A percentile compares a stretch with the other conserved stretches of the same genome.
phyloP scores from a whole-genome alignment of 768 basidiomycete genomes.

The Leucogyrophana mollusca region DNA sequence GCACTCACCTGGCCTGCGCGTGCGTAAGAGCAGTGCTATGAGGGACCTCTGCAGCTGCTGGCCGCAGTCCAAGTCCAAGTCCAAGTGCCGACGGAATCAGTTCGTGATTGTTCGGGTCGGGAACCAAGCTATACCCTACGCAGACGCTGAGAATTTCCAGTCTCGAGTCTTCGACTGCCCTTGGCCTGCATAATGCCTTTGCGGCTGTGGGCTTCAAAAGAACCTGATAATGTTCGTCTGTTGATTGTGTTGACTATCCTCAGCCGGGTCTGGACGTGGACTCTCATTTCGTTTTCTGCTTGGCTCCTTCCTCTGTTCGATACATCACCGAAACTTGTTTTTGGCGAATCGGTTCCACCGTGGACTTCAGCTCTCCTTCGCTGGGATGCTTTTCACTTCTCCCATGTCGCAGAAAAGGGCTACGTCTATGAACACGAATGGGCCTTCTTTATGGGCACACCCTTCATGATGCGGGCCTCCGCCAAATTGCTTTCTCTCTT shows the following conservation, averaged over 20 bases:
- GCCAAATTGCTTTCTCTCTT: conserved; percentile 18
- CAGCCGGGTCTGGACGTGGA: conserved; percentile 17
- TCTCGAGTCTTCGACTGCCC: no score
- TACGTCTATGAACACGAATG: conserved; percentile 76
- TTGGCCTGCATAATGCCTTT: no score
- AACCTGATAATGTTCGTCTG: conserved; percentile 17
- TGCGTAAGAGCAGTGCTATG: no score
- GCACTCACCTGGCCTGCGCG: no score
- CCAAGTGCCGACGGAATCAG: no score
- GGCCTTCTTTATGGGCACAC: conserved; percentile 81
- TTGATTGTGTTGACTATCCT: conserved; percentile 22
- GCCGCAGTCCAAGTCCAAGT: no score
- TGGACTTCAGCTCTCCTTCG: conserved; percentile 48
- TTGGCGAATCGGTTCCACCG: conserved; percentile 8
- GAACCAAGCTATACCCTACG: no score
- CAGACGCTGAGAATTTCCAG: no score
- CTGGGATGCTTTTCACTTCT: conserved; percentile 90
- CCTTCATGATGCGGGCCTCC: conserved; percentile 49
- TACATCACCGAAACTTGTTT: conserved; percentile 21
- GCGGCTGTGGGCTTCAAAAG: no score
- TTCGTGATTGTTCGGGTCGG: no score
- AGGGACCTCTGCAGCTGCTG: no score
- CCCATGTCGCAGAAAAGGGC: conserved; percentile 57
- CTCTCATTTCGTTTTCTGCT: conserved; percentile 18
- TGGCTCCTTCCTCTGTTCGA: conserved; percentile 22